Conservation (phyloP, 345 rosid species). For the Noccaea bulbosa region DNA sequence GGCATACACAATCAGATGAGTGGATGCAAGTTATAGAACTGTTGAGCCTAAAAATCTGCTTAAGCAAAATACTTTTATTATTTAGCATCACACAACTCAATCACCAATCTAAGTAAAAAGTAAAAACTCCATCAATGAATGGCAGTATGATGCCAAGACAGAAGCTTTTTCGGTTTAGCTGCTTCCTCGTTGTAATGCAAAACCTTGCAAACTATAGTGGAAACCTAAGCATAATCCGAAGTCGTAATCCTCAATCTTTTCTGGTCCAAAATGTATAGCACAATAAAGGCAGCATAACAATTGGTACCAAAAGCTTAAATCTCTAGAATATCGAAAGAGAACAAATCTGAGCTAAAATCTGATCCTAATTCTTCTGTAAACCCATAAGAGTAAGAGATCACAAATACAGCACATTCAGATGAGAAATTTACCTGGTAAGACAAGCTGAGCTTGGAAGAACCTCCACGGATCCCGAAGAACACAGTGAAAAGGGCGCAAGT, state of each 20-base stretch:
- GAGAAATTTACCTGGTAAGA: constrained; percentile 65
- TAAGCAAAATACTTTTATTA: background rate
- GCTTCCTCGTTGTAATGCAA: background rate
- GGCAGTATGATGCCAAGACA: background rate
- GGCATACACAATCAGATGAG: background rate
- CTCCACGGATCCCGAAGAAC: constrained; percentile 75
- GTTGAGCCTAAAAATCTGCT: background rate
- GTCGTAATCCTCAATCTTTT: background rate
- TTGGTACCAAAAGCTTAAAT: background rate
- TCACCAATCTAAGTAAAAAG: background rate
- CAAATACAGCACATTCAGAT: background rate
- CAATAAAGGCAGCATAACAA: background rate
- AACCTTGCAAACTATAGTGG: constrained; percentile 1
- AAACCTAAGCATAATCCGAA: constrained; percentile 12
- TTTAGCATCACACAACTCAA: background rate
- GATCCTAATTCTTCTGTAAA: background rate
- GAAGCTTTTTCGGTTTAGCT: constrained; percentile 11
- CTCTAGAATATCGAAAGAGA: background rate
- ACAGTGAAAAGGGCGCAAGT: constrained; percentile 65
- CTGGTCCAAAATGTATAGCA: background rate
- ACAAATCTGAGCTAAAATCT: background rate
- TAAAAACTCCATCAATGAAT: background rate
- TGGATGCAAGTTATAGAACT: background rate
- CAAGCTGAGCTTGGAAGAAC: constrained; percentile 62
- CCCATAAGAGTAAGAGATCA: background rate